Conservation (phyloP, 352 stramenopile species). For the Peronosclerospora sorghi region DNA sequence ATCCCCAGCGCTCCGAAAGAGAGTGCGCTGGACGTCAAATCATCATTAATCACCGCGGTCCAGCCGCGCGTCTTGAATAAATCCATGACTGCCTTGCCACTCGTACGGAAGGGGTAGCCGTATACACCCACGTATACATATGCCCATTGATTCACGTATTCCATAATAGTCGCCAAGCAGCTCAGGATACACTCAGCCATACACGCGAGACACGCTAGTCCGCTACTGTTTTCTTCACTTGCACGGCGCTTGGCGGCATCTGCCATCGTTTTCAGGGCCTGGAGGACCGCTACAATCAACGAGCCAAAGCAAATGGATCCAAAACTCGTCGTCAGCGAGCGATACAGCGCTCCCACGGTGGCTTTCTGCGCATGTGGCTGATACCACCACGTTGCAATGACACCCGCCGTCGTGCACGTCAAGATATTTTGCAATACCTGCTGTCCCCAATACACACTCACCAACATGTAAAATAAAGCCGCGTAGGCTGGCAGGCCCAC, state of each 20-base stretch:
- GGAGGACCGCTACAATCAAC: constrained; percentile 78
- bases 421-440: constrained; percentile 80
- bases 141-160: constrained; percentile 87
- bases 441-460: constrained; percentile 79
- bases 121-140: constrained; percentile 88
- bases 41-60: constrained; percentile 86
- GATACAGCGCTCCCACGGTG: constrained; percentile 60
- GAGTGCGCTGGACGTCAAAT: constrained; percentile 73
- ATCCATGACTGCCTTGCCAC: constrained; percentile 82
- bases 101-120: constrained; percentile 76
- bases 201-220: constrained; percentile 71
- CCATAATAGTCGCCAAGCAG: constrained; percentile 77
- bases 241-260: constrained; percentile 57
- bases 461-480: constrained; percentile 69
- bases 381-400: constrained; percentile 82
- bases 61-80: constrained; percentile 79
- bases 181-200: constrained; percentile 80
- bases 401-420: constrained; percentile 67
- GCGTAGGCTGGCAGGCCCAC: constrained; percentile 46
- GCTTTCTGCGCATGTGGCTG: constrained; percentile 43
- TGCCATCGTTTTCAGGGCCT: constrained; percentile 69
- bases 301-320: constrained; percentile 80
- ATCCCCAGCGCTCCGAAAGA: constrained; percentile 76
- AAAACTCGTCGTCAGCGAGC: constrained; percentile 70
- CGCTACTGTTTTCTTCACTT: constrained; percentile 59